Percentiles rank a stretch among this genome's conserved stretches.
Evolutionary conservation across 768 basidiomycete genomes (phyloP).

Genomic region (Lactarius sanguifluus): DNA sequence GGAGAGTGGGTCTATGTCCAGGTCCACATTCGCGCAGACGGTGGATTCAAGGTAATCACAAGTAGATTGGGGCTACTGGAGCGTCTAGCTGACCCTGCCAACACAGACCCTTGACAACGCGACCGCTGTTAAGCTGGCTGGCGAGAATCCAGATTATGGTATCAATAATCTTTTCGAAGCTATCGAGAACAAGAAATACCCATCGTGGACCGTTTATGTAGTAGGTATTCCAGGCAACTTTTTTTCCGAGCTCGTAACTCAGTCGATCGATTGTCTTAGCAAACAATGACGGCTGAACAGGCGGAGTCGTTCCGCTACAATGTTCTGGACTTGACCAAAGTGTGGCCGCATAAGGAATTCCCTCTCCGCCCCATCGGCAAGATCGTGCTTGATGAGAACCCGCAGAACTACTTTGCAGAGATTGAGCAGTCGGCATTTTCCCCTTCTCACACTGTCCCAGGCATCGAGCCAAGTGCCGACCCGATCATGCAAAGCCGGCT

Average conservation of each 20-base stretch:
- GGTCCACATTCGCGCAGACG: constrained; percentile 74
- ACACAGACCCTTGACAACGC: constrained; percentile 66
- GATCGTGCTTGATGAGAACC: constrained; percentile 75
- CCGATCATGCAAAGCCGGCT: constrained; percentile 93
- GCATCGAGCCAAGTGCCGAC: constrained; percentile 87
- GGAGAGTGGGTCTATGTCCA: constrained; percentile 86
- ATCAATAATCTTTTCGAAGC: constrained; percentile 74
- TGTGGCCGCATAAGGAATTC: constrained; percentile 86
- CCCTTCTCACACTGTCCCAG: constrained; percentile 84
- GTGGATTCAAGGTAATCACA: constrained; percentile 71
- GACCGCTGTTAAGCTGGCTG: constrained; percentile 63
- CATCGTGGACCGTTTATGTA: constrained; percentile 86
- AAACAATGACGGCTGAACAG: constrained; percentile 92
- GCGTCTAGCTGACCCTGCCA: neutral
- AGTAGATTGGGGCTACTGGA: neutral
- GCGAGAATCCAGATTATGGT: constrained; percentile 83
- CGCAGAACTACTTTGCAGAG: constrained; percentile 90
- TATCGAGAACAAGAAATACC: constrained; percentile 78
- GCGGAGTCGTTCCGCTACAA: constrained; percentile 91
- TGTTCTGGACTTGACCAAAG: constrained; percentile 86
- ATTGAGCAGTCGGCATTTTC: constrained; percentile 92
- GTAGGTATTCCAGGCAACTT: constrained; percentile 43
- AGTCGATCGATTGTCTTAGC: constrained; percentile 42
- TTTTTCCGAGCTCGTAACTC: neutral
- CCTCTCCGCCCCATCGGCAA: constrained; percentile 90